Evolutionary conservation across 208 protist genomes (phyloP), one percentile per base, ranked within the genome.

Genomic region (Trypanosoma theileri): DNA sequence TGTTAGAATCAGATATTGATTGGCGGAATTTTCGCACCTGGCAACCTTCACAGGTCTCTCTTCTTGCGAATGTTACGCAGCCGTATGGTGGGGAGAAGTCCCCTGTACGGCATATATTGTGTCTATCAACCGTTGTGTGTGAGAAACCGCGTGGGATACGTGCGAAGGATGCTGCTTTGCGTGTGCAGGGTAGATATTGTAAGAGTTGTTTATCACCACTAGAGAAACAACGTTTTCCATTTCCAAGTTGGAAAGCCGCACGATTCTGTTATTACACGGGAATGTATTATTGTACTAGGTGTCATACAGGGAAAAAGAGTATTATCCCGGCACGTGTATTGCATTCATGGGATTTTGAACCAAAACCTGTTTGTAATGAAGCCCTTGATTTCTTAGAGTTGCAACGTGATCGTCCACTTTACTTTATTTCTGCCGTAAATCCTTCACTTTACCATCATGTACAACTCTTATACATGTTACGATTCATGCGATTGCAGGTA

Each of bases 191-290:
- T 10, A 51, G 54, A 22, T 69, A 65, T 50, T 83, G 78, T 60
- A 75, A 75, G 42, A 59, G 59, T 12, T 83, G 78, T 48, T 59
- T 75, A 24, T 28, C 11, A 35, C 24, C 67, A 22, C 55, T 83
- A n/a, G 19, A 31, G 14, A 55, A 57, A 28, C 24, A n/a, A 48
- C 56, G 42, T 22, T 65, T 66, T 42, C 56, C 61, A 11, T 52
- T 74, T 45, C 66, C 66, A 9, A 65, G 55, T 3, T 73, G 58
- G 26, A 69, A 75, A 31, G 42, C 73, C 16, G 80, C 79, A 48
- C 55, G 62, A n/a, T 88, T 82, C 57, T 88, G 82, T 56, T 65
- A 79, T 64, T 88, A 84, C 67, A 88, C 75, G 4, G 78, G 78
- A 6, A 67, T 59, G 26, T 84, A 82, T 66, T 88, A 80, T 61